Evolutionary conservation across 495 filamentous ascomycete species (phyloP), one percentile per base, ranked within the genome.

Genomic region (Hyaloscypha variabilis): DNA sequence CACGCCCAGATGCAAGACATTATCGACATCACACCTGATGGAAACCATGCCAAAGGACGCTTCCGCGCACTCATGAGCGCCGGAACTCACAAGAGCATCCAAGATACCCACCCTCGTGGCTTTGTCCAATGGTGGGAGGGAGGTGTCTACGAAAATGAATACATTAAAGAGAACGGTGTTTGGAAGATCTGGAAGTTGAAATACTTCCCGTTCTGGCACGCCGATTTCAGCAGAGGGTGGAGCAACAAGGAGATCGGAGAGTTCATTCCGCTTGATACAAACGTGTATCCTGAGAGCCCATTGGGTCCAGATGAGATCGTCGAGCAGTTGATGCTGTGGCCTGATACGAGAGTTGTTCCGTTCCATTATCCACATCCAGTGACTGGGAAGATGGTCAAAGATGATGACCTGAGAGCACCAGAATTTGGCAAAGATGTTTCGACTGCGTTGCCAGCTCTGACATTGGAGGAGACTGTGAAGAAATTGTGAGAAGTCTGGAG

Each of bases 151-250:
- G 83, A 85, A 74, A 85, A 85, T 67, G 83, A 85, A 71, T 85
- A 85, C 71, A 78, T 84, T 72, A 85, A 85, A 73, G 81, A 85
- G 66, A 72, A 81, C 65, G 83, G 83, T 19, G 74, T 77, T 29
- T 85, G 83, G 83, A 83, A 83, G 75, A 75, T 85, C 49, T 82
- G 82, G 71, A 71, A 81, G 26, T 78, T 83, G 65, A 78, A 81
- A 56, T 84, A 85, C 69, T 85, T 84, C 65, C 82, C 82, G 8
- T 83, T 84, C 73, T 84, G 83, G 83, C 82, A 85, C 68, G 81
- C 81, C 34, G 77, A 81, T 42, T 77, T 80, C 64, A 80, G 82
- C 71, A 76, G 75, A 25, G 82, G 83, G 11, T 85, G 83, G 83
- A 76, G 75, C 19, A 71, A 82, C 62, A 84, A 81, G 19, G 65